These are phyloP conservation scores for Piper betle DNA, from an alignment of 164 flowering plant species.

Conservation along the genomic window DNA sequence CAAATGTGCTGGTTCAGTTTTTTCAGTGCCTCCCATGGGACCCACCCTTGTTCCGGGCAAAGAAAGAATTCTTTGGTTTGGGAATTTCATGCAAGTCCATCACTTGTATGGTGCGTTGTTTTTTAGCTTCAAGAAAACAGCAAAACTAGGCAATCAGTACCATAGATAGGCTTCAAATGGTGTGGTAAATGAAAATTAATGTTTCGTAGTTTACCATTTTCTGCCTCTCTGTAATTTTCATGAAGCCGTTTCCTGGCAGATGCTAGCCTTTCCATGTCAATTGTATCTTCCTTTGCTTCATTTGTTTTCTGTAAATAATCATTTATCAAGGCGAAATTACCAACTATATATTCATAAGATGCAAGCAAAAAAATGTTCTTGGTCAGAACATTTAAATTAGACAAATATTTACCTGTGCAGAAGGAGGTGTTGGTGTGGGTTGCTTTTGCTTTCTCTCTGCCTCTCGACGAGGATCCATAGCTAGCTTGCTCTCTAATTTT, in stretches of 20 bases:
- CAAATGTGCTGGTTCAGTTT: background rate
- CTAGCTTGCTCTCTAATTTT: slow-evolving; percentile 33
- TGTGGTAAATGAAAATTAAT: background rate
- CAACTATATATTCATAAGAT: no score
- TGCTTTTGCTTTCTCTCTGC: slow-evolving; percentile 27
- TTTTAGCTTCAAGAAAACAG: slow-evolving; percentile 54
- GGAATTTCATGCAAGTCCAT: slow-evolving; percentile 92
- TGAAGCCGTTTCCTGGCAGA: slow-evolving; percentile 86
- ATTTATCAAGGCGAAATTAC: background rate
- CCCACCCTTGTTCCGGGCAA: slow-evolving; percentile 64
- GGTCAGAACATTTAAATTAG: background rate
- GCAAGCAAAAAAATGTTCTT: background rate
- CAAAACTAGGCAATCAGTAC: background rate
- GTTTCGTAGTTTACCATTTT: slow-evolving; percentile 48
- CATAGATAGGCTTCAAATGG: background rate
- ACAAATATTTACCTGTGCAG: slow-evolving; percentile 23
- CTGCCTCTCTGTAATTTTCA: slow-evolving; percentile 78
- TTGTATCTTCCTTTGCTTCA: slow-evolving; percentile 26
- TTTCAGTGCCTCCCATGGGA: slow-evolving; percentile 60
- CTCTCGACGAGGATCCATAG: slow-evolving; percentile 28
- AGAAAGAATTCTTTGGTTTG: slow-evolving; percentile 71
- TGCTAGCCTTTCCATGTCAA: slow-evolving; percentile 68
- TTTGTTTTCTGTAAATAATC: slow-evolving; percentile 26
- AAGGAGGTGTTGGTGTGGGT: slow-evolving; percentile 21
- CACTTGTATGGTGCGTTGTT: slow-evolving; percentile 88